A percentile compares a stretch with the other conserved stretches of the same genome.
These are phyloP conservation scores for Salvia rosmarinus DNA, from an alignment of 257 asterid genomes.

Conservation along the genomic window DNA sequence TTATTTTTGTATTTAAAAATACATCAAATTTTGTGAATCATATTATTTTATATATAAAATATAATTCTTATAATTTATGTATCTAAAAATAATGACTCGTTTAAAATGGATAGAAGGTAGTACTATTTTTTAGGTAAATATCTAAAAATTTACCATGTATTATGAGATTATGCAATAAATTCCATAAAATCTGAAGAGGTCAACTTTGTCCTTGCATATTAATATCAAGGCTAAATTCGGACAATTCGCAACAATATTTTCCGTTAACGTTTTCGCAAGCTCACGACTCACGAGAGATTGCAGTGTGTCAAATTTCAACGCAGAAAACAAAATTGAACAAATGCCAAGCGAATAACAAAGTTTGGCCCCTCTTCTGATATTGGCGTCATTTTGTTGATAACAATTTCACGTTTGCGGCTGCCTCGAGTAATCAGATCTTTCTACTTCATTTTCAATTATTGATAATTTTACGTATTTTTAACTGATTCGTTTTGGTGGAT, in stretches of 20 bases:
- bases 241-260: constrained; percentile 28
- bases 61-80: too few species aligned
- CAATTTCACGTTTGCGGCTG: constrained; percentile 25
- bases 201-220: constrained; percentile 32
- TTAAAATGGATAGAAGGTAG: too few species aligned
- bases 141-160: background rate
- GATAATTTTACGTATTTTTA: constrained; percentile 24
- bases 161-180: constrained; percentile 37
- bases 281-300: constrained; percentile 32
- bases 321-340: constrained; percentile 12
- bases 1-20: too few species aligned
- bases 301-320: constrained; percentile 17
- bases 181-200: constrained; percentile 25
- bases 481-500: background rate
- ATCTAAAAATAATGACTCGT: too few species aligned
- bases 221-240: constrained; percentile 37
- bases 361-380: constrained; percentile 24
- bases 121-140: background rate
- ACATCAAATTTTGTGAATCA: too few species aligned
- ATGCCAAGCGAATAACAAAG: constrained; percentile 8
- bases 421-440: constrained; percentile 26
- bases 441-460: constrained; percentile 28
- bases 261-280: constrained; percentile 32
- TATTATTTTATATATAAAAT: too few species aligned
- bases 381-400: constrained; percentile 33